Percentiles rank a stretch among this genome's conserved stretches.
phyloP scores from a whole-genome alignment of 2,329 filamentous ascomycete species.

The Plectosphaerella cucumerina region DNA sequence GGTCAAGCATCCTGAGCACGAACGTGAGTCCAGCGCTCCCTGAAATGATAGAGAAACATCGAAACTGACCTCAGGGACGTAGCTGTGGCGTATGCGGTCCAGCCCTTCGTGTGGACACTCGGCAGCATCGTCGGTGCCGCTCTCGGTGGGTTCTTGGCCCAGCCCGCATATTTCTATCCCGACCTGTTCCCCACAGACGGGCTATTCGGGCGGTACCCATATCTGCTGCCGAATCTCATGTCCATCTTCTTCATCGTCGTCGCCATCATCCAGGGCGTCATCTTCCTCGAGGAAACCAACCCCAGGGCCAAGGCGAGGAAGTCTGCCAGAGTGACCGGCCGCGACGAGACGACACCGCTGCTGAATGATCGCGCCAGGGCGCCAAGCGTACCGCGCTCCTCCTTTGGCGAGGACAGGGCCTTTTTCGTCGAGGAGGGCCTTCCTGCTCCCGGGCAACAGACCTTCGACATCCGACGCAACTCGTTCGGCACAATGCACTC shows the following conservation, averaged over 20 bases:
- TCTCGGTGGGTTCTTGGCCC: slow-evolving; percentile 31
- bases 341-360: slow-evolving; percentile 17
- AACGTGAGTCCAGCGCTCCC: slow-evolving; percentile 18
- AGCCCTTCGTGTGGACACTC: slow-evolving; percentile 32
- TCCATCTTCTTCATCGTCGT: slow-evolving; percentile 61
- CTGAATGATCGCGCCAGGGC: slow-evolving; percentile 22
- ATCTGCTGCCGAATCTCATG: slow-evolving; percentile 51
- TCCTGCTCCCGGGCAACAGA: slow-evolving; percentile 26
- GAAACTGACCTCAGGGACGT: not conserved
- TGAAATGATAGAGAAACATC: not conserved
- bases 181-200: slow-evolving; percentile 31
- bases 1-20: slow-evolving; percentile 35
- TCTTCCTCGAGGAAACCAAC: slow-evolving; percentile 54
- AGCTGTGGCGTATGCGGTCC: slow-evolving; percentile 28
- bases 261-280: slow-evolving; percentile 59
- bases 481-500: slow-evolving; percentile 39
- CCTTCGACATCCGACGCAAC: slow-evolving; percentile 28
- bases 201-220: slow-evolving; percentile 60
- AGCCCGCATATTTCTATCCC: slow-evolving; percentile 29
- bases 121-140: slow-evolving; percentile 31
- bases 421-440: slow-evolving; percentile 29
- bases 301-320: slow-evolving; percentile 12
- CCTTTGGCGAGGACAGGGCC: slow-evolving; percentile 18
- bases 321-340: slow-evolving; percentile 2
- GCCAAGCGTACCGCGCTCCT: slow-evolving; percentile 12